Evolutionary conservation across 2,329 filamentous ascomycete genomes (phyloP).

Genomic region (Taxawa tesnikishii): DNA sequence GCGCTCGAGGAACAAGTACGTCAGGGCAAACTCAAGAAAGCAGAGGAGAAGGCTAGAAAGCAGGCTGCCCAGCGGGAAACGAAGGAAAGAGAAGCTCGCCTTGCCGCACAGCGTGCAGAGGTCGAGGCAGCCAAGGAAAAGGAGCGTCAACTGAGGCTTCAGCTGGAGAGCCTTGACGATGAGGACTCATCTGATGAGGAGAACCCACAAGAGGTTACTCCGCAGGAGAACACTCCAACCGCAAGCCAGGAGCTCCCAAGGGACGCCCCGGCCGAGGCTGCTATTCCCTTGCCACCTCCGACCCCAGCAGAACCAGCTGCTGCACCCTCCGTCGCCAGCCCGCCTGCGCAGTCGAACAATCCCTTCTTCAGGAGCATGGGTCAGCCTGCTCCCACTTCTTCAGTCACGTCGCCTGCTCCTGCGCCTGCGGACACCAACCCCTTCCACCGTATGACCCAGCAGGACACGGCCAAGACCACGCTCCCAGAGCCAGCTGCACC

Average conservation of each 20-base stretch:
- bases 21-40: conserved; percentile 87
- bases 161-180: conserved; percentile 68
- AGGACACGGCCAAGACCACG: conserved; percentile 39
- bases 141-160: conserved; percentile 77
- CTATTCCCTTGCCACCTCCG: conserved; percentile 25
- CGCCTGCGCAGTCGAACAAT: conserved; percentile 70
- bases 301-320: conserved; percentile 25
- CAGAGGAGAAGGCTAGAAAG: conserved; percentile 87
- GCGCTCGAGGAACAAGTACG: conserved; percentile 89
- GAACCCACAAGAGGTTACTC: conserved; percentile 56
- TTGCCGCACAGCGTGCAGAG: conserved; percentile 78
- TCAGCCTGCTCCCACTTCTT: conserved; percentile 37
- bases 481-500: conserved; percentile 37
- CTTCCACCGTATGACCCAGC: conserved; percentile 75
- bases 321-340: conserved; percentile 36
- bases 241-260: conserved; percentile 42
- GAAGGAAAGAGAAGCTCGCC: conserved; percentile 74
- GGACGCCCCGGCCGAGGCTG: conserved; percentile 13
- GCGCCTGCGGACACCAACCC: conserved; percentile 68
- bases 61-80: conserved; percentile 78
- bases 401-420: conserved; percentile 30
- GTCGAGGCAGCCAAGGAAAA: conserved; percentile 83
- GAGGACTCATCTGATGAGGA: conserved; percentile 75
- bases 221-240: conserved; percentile 46
- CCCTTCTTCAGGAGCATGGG: conserved; percentile 88